A percentile compares a stretch with the other conserved stretches of the same genome.
Evolutionary conservation across 495 filamentous ascomycete species (phyloP).

Genomic region (Parathielavia hyrcaniae): DNA sequence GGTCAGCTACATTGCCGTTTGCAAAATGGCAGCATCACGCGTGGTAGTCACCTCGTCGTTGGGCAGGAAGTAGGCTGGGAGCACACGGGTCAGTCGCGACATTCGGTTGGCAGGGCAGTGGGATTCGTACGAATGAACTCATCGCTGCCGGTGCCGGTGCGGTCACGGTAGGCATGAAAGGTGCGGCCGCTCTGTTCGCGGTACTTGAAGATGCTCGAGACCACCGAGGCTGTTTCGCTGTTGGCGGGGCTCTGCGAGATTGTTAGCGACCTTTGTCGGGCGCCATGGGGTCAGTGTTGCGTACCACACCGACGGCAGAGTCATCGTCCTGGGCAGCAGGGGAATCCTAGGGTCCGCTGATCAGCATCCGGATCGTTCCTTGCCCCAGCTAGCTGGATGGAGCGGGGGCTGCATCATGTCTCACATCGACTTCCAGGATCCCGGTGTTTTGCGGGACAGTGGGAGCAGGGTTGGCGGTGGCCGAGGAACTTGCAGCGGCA

Average conservation of each 20-base stretch:
- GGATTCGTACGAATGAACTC: neutral
- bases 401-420: neutral
- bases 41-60: neutral
- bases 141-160: neutral
- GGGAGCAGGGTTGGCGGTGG: neutral
- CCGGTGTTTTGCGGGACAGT: neutral
- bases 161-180: conserved; percentile 9
- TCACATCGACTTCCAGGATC: neutral
- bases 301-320: neutral
- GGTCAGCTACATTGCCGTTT: neutral
- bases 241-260: no score
- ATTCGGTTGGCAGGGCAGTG: neutral
- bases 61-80: conserved; percentile 3
- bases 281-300: neutral
- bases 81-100: neutral
- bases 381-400: neutral
- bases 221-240: conserved; percentile 6
- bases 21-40: neutral
- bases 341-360: neutral
- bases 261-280: neutral
- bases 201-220: conserved; percentile 27
- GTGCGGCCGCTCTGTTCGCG: conserved; percentile 30
- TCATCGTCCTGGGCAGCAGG: neutral
- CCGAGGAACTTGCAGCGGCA: neutral
- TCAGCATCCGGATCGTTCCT: neutral